phyloP scores from a whole-genome alignment of 257 asterid species.

The Salvia rosmarinus region DNA sequence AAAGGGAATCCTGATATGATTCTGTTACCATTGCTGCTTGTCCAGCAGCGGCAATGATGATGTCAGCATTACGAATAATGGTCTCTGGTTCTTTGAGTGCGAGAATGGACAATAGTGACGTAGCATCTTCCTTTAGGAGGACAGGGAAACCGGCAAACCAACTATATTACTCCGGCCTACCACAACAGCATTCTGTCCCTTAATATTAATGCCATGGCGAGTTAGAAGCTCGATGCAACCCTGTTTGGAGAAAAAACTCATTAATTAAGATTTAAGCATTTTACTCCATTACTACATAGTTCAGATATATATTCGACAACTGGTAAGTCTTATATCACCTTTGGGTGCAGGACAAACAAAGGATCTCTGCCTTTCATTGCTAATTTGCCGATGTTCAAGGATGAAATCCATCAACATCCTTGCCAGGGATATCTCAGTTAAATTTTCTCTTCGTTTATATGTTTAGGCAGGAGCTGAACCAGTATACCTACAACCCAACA shows the following conservation, averaged over 20 bases:
- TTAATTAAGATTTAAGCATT: slow-evolving; percentile 12
- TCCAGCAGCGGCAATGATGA: slow-evolving; percentile 95
- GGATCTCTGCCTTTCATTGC: slow-evolving; percentile 99
- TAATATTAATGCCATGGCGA: slow-evolving; percentile 69
- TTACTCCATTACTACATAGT: not conserved
- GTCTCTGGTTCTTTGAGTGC: slow-evolving; percentile 76
- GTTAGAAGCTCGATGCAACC: slow-evolving; percentile 89
- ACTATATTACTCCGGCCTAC: slow-evolving; percentile 97
- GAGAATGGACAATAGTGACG: slow-evolving; percentile 85
- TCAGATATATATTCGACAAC: not conserved
- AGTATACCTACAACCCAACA: slow-evolving; percentile 66
- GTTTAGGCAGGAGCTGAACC: slow-evolving; percentile 97
- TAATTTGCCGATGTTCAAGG: slow-evolving; percentile 94
- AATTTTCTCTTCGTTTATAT: slow-evolving; percentile 82
- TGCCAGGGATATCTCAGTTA: slow-evolving; percentile 74
- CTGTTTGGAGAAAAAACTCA: slow-evolving; percentile 40
- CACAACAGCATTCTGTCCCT: slow-evolving; percentile 91
- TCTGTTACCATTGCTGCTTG: slow-evolving; percentile 76
- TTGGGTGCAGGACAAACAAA: slow-evolving; percentile 88
- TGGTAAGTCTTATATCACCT: slow-evolving; percentile 44
- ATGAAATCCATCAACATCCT: slow-evolving; percentile 97
- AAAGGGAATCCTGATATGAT: not conserved
- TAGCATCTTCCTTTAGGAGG: slow-evolving; percentile 92
- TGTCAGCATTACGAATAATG: slow-evolving; percentile 82
- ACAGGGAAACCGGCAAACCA: slow-evolving; percentile 85